Evolutionary conservation across 2,329 filamentous ascomycete species (phyloP), one percentile per base, ranked within the genome.

Genomic region (Sporothrix humicola): DNA sequence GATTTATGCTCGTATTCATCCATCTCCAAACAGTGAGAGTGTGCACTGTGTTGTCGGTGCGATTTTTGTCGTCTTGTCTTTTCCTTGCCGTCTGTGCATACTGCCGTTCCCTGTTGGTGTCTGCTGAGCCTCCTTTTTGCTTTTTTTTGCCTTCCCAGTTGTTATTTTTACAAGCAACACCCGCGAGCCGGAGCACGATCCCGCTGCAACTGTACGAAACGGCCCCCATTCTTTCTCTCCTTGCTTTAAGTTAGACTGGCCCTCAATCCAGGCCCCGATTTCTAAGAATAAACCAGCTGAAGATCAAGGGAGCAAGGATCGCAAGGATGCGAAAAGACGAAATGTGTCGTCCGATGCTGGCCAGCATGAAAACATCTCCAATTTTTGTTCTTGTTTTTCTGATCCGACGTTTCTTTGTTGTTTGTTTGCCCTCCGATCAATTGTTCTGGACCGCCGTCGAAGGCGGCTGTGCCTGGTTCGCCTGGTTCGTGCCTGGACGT

Each of bases 131-230:
- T 59, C 56, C 56, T 58, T 58, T 31, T 13, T 56, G 20, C 23
- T 6, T 31, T 13, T 58, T 58, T 31, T 13, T 56, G 20, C 23
- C 2, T 31, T 13, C 31, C 56, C 10, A 12, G 23, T 23, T 58
- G 6, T 31, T 6, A 10, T 58, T 58, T 31, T 31, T 37, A 37
- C 3, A 37, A 37, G 31, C 31, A 37, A 37, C 31, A 1, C 31
- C 31, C 52, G n/a, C n/a, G n/a, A n/a, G n/a, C n/a, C n/a, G 6
- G 15, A 52, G 50, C n/a, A 26, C 54, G 54, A 56, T 31, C 56
- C 23, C 56, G 23, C 56, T 58, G 56, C 56, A 58, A 31, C 56
- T 58, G 56, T 58, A 31, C 23, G 56, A 31, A 58, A 58, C 56
- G 26, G 7, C n/a, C 48, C 48, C 48, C 48, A 7, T 52, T 5